Evolutionary conservation across 2,329 filamentous ascomycete genomes (phyloP), one percentile per base, ranked within the genome.

Genomic region (Arthroderma sp.): DNA sequence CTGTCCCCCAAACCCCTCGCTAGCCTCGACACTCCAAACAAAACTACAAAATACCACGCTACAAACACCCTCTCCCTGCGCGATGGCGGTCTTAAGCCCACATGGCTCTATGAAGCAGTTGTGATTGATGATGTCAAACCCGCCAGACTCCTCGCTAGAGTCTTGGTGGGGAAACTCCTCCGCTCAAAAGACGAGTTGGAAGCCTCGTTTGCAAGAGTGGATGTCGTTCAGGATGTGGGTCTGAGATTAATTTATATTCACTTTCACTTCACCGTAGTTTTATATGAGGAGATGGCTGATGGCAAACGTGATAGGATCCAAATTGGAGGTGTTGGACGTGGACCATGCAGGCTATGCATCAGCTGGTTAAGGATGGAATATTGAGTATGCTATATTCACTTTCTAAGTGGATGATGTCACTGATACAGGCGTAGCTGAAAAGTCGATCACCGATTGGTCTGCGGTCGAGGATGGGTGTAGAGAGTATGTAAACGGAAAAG

Each of bases 281-380:
- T 15, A 22, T 38, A 15, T 15, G 10, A 6, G 29, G 8, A 15
- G 10, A 28, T 22, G 5, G 27, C 33, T 15, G 28, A 28, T 33
- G 11, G 22, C 6, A 15, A 22, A 33, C 11, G 5, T 15, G 32
- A 22, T 44, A 44, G 42, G 37, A 40, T 40, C 44, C 33, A 10
- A 34, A 10, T 33, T 46, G 44, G 32, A 41, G 38, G 37, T 46
- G 39, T 29, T 28, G 44, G 9, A 42, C 44, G 4, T 46, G 44
- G 44, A 31, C 36, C 1, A 38, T 9, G 15, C 33, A 37, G 4
- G 40, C 44, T n/a, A 39, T 46, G 34, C 32, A 32, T 42, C 32
- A 46, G 29, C 33, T 46, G 28, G 11, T 34, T 30, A 15, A 36
- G 38, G 38, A 40, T 36, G 29, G 15, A 6, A 33, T 46, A 27